phyloP scores from a whole-genome alignment of 23 red algal genomes.

The Agarophyton chilense region DNA sequence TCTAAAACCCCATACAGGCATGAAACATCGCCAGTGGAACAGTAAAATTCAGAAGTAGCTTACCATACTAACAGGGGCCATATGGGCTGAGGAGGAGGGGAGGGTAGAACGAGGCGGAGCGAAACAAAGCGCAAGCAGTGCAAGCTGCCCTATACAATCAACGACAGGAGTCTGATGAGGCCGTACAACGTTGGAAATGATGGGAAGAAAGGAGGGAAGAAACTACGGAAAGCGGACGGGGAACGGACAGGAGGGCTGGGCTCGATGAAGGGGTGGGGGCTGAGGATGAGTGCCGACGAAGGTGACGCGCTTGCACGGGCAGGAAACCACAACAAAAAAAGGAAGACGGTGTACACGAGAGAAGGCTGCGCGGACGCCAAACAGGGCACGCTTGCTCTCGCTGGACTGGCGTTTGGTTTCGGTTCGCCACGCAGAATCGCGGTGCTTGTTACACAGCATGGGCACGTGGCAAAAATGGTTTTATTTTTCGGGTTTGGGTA shows the following conservation, averaged over 20 bases:
- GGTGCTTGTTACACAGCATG: too few relatives aligned
- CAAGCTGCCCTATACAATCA: not conserved
- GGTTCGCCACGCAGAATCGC: not conserved
- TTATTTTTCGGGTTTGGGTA: too few relatives aligned
- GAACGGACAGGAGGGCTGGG: not conserved
- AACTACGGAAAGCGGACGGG: not conserved
- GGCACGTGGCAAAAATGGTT: too few relatives aligned
- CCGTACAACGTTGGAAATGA: not conserved
- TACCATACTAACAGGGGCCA: constrained; percentile 29
- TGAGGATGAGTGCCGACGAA: not conserved
- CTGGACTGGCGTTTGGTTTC: constrained; percentile 19
- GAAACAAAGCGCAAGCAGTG: constrained; percentile 4
- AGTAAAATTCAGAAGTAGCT: not conserved
- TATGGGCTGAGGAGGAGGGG: not conserved
- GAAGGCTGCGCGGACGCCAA: not conserved
- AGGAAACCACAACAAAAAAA: not conserved
- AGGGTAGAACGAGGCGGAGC: not conserved
- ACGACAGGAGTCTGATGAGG: not conserved
- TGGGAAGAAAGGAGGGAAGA: not conserved
- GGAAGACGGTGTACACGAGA: not conserved
- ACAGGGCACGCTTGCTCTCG: constrained; percentile 22
- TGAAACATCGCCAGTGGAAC: too few relatives aligned
- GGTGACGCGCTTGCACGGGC: not conserved
- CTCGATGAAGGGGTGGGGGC: not conserved
- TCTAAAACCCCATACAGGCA: not conserved